Base-by-base conservation (phyloP, 176 grass and related monocot species). In the Tillandsia fasciculata region DNA sequence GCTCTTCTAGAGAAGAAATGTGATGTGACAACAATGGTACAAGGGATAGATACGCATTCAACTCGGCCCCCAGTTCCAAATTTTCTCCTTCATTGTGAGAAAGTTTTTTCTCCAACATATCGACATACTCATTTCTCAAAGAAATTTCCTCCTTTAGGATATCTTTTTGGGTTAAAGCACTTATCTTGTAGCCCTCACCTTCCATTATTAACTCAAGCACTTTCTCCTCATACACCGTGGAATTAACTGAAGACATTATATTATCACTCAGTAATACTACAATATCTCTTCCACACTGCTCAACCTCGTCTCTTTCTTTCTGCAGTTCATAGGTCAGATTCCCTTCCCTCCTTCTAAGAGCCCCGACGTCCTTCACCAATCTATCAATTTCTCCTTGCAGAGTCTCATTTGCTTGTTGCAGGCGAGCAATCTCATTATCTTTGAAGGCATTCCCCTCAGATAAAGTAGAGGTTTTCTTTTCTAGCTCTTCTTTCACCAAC, bases 151-250 rank as follows among this genome's bases (percentile, higher is more conserved):
- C 72, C 48, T 69, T 58, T 81, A 91, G 64, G 64, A 77, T 53
- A 67, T 72, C 71, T 72, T 65, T 96, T 70, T 79, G 79, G 33
- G 50, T 17, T 42, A 79, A 48, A 68, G 76, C 65, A 68, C 76
- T 81, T 52, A 57, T 79, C 70, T 83, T 83, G 49, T 78, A 67
- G 72, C 74, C 66, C 81, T 88, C 74, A 11, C 68, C 81, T 84
- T 91, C 76, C 53, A 73, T 64, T 71, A 87, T 72, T 51, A 85
- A 68, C 27, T 90, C 49, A 20, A 81, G 65, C 66, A 86, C 74
- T 57, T 90, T 91, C 73, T 92, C 93, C 76, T 90, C 65, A 58
- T 81, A 85, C n/a, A 85, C 28, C 33, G 74, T 66, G 70, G 74
- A 77, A 83, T 69, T 80, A 29, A 90, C 83, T 33, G 70, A 68